phyloP scores from a whole-genome alignment of 495 filamentous ascomycete species.

The Hyaloscypha variabilis region DNA sequence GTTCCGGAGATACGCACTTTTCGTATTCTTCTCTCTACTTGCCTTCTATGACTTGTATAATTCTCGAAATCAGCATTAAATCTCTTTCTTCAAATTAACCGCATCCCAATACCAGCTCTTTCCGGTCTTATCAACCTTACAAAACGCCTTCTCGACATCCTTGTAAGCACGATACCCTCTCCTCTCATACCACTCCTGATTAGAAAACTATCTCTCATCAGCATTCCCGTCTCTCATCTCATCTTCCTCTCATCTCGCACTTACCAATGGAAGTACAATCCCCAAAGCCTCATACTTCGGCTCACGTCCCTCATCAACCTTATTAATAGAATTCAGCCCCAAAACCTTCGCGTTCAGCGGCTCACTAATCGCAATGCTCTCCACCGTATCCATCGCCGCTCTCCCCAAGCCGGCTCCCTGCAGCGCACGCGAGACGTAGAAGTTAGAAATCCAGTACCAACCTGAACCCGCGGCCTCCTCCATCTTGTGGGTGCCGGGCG shows the following conservation, averaged over 20 bases:
- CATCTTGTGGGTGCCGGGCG: too few species aligned
- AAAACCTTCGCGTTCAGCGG: conserved; percentile 38
- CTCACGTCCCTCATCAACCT: conserved; percentile 27
- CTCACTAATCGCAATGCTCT: conserved; percentile 32
- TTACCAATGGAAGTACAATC: conserved; percentile 30
- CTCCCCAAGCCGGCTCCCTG: conserved; percentile 39
- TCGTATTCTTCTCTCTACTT: too few species aligned
- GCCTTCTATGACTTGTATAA: background rate
- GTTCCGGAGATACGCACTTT: too few species aligned
- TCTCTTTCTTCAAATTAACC: conserved; percentile 24
- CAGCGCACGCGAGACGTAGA: conserved; percentile 41
- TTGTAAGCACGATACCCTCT: conserved; percentile 54
- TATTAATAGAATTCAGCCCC: conserved; percentile 37
- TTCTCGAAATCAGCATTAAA: background rate
- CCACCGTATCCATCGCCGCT: conserved; percentile 38
- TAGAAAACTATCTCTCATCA: conserved; percentile 30
- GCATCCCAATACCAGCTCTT: conserved; percentile 17
- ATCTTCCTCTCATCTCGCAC: conserved; percentile 16
- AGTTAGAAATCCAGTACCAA: conserved; percentile 38
- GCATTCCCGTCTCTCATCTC: background rate
- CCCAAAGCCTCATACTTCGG: conserved; percentile 24
- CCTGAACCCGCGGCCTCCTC: conserved; percentile 29
- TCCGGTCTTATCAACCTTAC: conserved; percentile 7
- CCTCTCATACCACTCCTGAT: conserved; percentile 59
- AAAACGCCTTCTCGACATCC: background rate